Base-by-base conservation (phyloP, 1,284 basidiomycete genomes). In the Chondrostereum purpureum region DNA sequence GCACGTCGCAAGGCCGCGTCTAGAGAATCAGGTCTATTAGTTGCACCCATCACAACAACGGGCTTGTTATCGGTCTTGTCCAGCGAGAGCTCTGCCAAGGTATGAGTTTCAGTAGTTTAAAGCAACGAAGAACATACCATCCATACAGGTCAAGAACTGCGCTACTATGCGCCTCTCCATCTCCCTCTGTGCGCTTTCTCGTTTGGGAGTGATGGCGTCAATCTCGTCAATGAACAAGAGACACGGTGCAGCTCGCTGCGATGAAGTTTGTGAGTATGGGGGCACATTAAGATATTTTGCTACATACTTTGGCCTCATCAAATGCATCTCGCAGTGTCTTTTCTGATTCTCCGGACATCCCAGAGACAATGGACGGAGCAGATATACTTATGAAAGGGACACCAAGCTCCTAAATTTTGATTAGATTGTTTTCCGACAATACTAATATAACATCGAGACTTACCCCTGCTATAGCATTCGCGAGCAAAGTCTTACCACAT, bases 81-180 rank as follows among this genome's bases (percentile, higher is more conserved):
- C 89, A 90, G 93, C 20, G 89, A 86, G 62, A 94, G 72, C 51
- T 93, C 89, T 91, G 43, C 1, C 43, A 48, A 24, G 18, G 14
- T 44, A n/a, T 11, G 8, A 33, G 42, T 16, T 33, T 41, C 5
- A n/a, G n/a, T n/a, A n/a, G n/a, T n/a, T n/a, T n/a, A n/a, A n/a
- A n/a, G n/a, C n/a, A n/a, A n/a, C n/a, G n/a, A n/a, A n/a, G n/a
- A n/a, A n/a, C n/a, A 39, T 54, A 93, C 92, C 93, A 62, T 98
- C 95, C 84, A 99, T 94, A 65, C 93, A 98, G 0, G 95, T 99
- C 43, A 98, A 67, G 45, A 98, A 88, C 64, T 99, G 95, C 0
- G 93, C 95, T 5, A 99, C 95, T 49, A 99, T 98, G 5, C 95
- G 76, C 35, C 94, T 72, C 58, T 99, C 95, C 95, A 98, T 99